Evolutionary conservation across 2,329 filamentous ascomycete genomes (phyloP), one percentile per base, ranked within the genome.

Genomic region (Botrytis paeoniae): DNA sequence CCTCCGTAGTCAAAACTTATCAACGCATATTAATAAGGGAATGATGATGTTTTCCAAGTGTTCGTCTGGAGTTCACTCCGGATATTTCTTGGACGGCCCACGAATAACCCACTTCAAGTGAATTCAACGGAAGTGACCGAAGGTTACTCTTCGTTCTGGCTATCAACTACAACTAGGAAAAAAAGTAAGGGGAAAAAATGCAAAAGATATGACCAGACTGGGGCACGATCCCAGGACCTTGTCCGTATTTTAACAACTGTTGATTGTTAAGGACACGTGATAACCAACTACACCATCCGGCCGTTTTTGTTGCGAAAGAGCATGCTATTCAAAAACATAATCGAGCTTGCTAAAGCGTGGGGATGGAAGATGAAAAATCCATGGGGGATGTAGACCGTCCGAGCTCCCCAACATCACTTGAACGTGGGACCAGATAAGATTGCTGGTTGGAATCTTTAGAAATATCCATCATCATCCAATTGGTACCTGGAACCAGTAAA

Each of bases 241-340:
- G 48, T 69, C 65, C 65, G 65, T 69, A 16, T 57, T 68, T 54
- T 57, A 68, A 68, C 65, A 68, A 18, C 22, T 57, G 1, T 41
- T 41, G 41, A 41, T 57, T 68, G 65, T 69, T 69, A 69, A 69
- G 65, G 65, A 69, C 48, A 69, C 65, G 65, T 69, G 65, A 69
- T 69, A 69, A 69, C 48, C 65, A 69, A 69, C 65, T 69, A 69
- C 65, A 69, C 65, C 65, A 69, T 69, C 65, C 65, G 65, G 65
- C 65, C 65, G 39, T 12, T 25, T 32, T 69, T 69, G 48, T 32
- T 69, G n/a, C 1, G 0, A n/a, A n/a, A 0, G 0, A 0, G 0
- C 0, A 1, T 4, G 37, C 39, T 22, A 32, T 57, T 57, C 4
- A 2, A 32, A 35, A 39, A 7, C 0, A 29, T 69, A 18, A 57